phyloP scores from a whole-genome alignment of 805 yeast species.

The Schwanniomyces vanrijiae region DNA sequence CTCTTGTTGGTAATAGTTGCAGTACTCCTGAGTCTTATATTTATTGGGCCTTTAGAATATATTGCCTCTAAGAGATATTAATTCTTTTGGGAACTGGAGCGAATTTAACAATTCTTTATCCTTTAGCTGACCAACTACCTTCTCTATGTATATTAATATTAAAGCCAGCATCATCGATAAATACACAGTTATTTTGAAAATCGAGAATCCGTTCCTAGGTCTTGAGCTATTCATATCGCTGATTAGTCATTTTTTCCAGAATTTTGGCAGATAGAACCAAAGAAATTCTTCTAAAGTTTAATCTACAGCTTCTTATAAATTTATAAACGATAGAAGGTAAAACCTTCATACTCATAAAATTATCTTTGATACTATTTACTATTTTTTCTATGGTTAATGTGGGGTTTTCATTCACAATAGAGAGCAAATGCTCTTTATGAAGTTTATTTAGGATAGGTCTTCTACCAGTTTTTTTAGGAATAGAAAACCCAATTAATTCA shows the following conservation, averaged over 20 bases:
- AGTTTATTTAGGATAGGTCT: too few species aligned
- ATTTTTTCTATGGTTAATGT: neutral
- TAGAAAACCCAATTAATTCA: too few species aligned
- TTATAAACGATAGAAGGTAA: neutral
- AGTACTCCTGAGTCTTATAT: neutral
- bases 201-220: neutral
- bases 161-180: slow-evolving; percentile 16
- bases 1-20: neutral
- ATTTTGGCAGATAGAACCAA: too few species aligned
- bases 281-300: neutral
- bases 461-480: too few species aligned
- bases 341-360: neutral
- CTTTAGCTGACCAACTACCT: slow-evolving; percentile 3
- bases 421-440: too few species aligned
- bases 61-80: slow-evolving; percentile 5
- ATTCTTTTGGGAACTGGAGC: neutral
- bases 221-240: neutral
- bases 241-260: neutral
- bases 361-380: neutral
- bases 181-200: slow-evolving; percentile 8
- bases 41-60: neutral
- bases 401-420: too few species aligned
- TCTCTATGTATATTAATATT: slow-evolving; percentile 10
- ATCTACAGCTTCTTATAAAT: neutral
- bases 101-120: neutral